These are phyloP conservation scores for Eremomyces bilateralis DNA, from an alignment of 495 filamentous ascomycete genomes.

Conservation along the genomic window DNA sequence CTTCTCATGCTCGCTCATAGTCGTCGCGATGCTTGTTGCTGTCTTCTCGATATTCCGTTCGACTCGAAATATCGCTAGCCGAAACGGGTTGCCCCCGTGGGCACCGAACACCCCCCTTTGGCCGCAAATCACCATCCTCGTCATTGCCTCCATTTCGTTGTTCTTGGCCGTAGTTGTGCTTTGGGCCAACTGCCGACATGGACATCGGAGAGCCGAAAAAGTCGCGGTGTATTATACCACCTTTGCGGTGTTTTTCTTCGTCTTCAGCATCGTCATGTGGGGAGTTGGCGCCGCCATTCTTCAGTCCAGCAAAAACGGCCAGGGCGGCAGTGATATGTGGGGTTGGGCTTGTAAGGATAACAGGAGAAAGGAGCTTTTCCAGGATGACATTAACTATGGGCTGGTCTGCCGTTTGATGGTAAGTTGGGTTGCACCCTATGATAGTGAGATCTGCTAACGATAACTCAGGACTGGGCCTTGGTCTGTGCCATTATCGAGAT, in stretches of 20 bases:
- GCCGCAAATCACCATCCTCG: slow-evolving; percentile 71
- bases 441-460: slow-evolving; percentile 9
- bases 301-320: slow-evolving; percentile 49
- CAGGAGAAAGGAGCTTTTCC: slow-evolving; percentile 48
- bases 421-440: slow-evolving; percentile 14
- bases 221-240: slow-evolving; percentile 81
- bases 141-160: slow-evolving; percentile 60
- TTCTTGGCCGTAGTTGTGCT: slow-evolving; percentile 60
- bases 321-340: slow-evolving; percentile 73
- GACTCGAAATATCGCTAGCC: slow-evolving; percentile 45
- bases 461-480: slow-evolving; percentile 65
- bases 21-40: slow-evolving; percentile 64
- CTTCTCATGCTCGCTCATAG: slow-evolving; percentile 90
- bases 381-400: slow-evolving; percentile 60
- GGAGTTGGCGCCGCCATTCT: slow-evolving; percentile 66
- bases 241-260: slow-evolving; percentile 82
- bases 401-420: slow-evolving; percentile 92
- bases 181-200: slow-evolving; percentile 70
- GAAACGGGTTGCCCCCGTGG: slow-evolving; percentile 71
- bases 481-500: slow-evolving; percentile 96
- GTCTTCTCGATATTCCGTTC: slow-evolving; percentile 80
- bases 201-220: slow-evolving; percentile 77
- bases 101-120: slow-evolving; percentile 55
- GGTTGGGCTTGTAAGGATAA: slow-evolving; percentile 91
- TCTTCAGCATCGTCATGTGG: slow-evolving; percentile 89